Conservation (phyloP, 768 basidiomycete species). For the Mycena galericulata region DNA sequence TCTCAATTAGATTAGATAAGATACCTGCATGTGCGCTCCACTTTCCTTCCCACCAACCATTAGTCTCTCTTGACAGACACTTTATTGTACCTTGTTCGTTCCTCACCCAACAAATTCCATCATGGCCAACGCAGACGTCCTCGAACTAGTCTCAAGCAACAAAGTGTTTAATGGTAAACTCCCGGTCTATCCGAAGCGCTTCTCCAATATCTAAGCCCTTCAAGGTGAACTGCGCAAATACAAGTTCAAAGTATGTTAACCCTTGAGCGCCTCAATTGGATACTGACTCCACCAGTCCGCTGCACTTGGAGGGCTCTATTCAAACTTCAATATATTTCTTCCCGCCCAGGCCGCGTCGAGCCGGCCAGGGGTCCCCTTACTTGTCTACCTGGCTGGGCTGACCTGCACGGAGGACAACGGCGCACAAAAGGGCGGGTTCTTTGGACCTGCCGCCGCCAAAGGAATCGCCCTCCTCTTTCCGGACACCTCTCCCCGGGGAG, state of each 20-base stretch:
- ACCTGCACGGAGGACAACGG: conserved; percentile 96
- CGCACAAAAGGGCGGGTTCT: conserved; percentile 93
- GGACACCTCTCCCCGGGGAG: conserved; percentile 95
- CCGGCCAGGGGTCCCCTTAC: conserved; percentile 71
- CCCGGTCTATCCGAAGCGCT: too few relatives aligned
- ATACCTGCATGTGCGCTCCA: neutral
- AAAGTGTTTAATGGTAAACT: conserved; percentile 76
- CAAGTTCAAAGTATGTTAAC: conserved; percentile 75
- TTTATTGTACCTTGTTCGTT: too few relatives aligned
- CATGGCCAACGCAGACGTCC: conserved; percentile 14
- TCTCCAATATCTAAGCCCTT: neutral
- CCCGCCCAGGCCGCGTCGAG: conserved; percentile 67
- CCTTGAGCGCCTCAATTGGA: conserved; percentile 1
- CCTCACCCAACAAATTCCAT: too few relatives aligned
- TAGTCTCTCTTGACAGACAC: too few relatives aligned
- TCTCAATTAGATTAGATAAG: neutral
- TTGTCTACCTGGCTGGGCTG: conserved; percentile 91
- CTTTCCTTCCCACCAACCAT: conserved; percentile 7
- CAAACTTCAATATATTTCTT: conserved; percentile 91
- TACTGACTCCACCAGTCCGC: conserved; percentile 62
- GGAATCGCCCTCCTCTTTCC: conserved; percentile 94
- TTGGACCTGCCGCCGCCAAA: conserved; percentile 86
- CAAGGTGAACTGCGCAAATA: conserved; percentile 77
- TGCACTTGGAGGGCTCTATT: conserved; percentile 73
- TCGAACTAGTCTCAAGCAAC: conserved; percentile 27